Conservation (phyloP, 306 rosid genomes). For the Acacia confusa region DNA sequence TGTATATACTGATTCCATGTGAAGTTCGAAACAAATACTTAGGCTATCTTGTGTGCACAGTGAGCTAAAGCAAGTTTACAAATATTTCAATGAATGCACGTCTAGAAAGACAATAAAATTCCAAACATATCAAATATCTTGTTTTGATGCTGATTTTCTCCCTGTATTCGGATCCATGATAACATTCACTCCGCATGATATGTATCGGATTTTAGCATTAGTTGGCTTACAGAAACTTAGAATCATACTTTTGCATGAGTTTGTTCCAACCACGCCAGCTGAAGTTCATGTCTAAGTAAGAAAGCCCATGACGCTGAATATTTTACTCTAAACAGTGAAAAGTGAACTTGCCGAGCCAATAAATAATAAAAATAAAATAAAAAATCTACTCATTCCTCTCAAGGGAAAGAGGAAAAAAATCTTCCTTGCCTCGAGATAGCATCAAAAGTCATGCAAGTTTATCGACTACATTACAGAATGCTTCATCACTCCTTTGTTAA, state of each 20-base stretch:
- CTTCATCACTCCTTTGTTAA: background rate
- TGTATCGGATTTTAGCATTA: background rate
- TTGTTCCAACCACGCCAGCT: background rate
- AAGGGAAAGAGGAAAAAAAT: background rate
- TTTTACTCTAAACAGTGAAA: background rate
- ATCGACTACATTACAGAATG: background rate
- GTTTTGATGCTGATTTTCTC: conserved; percentile 6
- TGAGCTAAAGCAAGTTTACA: conserved; percentile 7
- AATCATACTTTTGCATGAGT: background rate
- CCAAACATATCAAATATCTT: background rate
- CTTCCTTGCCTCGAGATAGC: background rate
- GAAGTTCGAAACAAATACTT: background rate
- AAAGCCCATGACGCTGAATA: background rate
- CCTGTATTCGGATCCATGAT: background rate
- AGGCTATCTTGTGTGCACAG: background rate
- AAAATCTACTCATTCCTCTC: background rate
- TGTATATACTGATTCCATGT: background rate
- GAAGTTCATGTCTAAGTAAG: background rate
- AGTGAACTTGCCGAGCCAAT: background rate
- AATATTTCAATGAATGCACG: background rate
- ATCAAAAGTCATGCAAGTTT: background rate
- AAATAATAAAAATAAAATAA: too few relatives aligned
- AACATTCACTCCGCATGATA: background rate
- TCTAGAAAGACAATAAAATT: background rate
- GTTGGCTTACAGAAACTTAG: background rate